phyloP scores from a whole-genome alignment of 139 green algal species.

The Desmodesmus armatus region DNA sequence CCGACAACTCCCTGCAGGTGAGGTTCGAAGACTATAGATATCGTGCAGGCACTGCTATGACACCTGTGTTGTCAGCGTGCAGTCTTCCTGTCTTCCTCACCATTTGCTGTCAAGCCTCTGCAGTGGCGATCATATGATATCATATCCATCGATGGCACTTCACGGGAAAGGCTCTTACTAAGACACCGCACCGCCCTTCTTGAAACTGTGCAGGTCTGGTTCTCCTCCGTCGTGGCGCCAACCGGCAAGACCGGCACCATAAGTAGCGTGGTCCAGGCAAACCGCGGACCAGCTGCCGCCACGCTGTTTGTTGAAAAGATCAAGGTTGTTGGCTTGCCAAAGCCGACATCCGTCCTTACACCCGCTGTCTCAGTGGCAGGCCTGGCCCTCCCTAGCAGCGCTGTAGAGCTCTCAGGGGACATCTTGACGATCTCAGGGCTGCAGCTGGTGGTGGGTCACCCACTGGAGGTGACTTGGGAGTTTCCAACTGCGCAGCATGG shows the following conservation, averaged over 20 bases:
- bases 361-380: neutral
- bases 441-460: neutral
- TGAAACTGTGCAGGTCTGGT: constrained; percentile 5
- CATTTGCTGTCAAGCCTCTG: no score
- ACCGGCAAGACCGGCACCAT: neutral
- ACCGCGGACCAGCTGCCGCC: neutral
- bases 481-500: no score
- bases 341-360: neutral
- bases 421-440: neutral
- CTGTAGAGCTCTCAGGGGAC: neutral
- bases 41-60: no score
- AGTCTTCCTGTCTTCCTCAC: neutral
- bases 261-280: neutral
- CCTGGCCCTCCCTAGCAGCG: neutral
- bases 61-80: neutral
- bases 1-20: constrained; percentile 20
- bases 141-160: neutral
- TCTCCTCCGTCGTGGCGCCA: neutral
- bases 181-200: neutral
- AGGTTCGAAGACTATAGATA: neutral
- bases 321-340: constrained; percentile 5
- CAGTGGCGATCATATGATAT: neutral
- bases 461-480: neutral
- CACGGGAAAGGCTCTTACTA: neutral
- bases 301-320: neutral